These are phyloP conservation scores for Starmerella khaoyaiensis DNA, from an alignment of 805 yeast species.

Conservation along the genomic window DNA sequence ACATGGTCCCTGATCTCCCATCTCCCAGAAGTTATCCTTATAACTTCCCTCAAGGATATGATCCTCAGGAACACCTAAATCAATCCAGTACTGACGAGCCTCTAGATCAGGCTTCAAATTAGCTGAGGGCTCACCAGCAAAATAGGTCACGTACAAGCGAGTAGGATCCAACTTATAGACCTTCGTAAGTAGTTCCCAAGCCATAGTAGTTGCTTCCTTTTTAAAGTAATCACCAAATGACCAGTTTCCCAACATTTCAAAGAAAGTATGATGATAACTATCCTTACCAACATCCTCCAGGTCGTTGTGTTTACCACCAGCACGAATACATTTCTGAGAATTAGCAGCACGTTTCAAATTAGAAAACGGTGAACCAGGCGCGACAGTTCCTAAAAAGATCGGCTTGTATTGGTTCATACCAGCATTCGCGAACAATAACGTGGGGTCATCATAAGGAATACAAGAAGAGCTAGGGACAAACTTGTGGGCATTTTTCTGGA, in stretches of 20 bases:
- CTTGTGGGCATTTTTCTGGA: constrained; percentile 48
- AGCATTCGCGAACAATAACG: constrained; percentile 91
- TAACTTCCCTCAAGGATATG: constrained; percentile 88
- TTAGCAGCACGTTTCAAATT: constrained; percentile 77
- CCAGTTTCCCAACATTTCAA: constrained; percentile 99
- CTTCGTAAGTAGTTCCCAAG: constrained; percentile 83
- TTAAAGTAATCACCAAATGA: constrained; percentile 98
- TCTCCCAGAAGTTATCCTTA: constrained; percentile 97
- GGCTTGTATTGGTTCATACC: constrained; percentile 99
- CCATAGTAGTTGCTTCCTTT: constrained; percentile 73
- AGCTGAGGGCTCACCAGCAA: constrained; percentile 75
- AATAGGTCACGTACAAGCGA: constrained; percentile 87
- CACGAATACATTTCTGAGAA: constrained; percentile 97
- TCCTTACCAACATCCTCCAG: constrained; percentile 97
- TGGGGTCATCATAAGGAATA: constrained; percentile 96
- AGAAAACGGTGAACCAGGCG: constrained; percentile 81
- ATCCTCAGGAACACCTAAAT: constrained; percentile 78
- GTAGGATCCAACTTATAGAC: constrained; percentile 69
- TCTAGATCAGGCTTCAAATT: constrained; percentile 90
- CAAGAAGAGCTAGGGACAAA: constrained; percentile 89
- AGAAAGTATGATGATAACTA: constrained; percentile 95
- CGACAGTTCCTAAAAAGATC: constrained; percentile 92
- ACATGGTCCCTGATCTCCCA: constrained; percentile 99
- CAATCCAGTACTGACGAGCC: constrained; percentile 76
- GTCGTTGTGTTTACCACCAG: constrained; percentile 96